Conservation (phyloP, 805 yeast species). For the Candida ortonii region DNA sequence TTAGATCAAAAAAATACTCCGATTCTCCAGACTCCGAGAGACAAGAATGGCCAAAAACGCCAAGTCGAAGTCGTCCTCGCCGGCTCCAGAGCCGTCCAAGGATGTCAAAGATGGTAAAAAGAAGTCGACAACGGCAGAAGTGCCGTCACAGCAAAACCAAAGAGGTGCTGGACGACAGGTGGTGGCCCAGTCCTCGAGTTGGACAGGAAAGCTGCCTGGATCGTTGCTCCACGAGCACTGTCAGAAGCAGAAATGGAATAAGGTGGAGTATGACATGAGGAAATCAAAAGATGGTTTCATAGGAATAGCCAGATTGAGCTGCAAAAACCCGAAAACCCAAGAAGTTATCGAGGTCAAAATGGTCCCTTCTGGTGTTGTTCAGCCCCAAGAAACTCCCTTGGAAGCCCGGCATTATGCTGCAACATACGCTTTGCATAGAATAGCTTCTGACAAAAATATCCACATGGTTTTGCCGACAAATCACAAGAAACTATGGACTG, state of each 20-base stretch:
- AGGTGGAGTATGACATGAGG: constrained; percentile 74
- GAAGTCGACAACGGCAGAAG: constrained; percentile 1
- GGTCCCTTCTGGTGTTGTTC: constrained; percentile 49
- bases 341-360: constrained; percentile 57
- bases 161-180: constrained; percentile 36
- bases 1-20: too few species aligned
- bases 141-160: constrained; percentile 8
- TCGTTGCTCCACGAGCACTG: constrained; percentile 82
- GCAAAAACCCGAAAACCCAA: constrained; percentile 79
- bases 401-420: constrained; percentile 93
- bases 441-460: constrained; percentile 77
- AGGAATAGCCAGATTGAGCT: constrained; percentile 62
- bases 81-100: constrained; percentile 6
- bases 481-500: constrained; percentile 76
- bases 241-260: constrained; percentile 86
- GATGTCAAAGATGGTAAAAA: constrained; percentile 16
- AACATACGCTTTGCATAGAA: constrained; percentile 77
- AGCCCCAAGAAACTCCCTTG: constrained; percentile 73
- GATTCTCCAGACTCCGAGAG: neutral
- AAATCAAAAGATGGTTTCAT: constrained; percentile 48
- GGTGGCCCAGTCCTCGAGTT: constrained; percentile 69
- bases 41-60: constrained; percentile 18
- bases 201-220: constrained; percentile 95
- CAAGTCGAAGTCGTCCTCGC: constrained; percentile 2
- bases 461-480: constrained; percentile 84